phyloP scores from a whole-genome alignment of 2,329 filamentous ascomycete genomes.

The Xylaria sp. region DNA sequence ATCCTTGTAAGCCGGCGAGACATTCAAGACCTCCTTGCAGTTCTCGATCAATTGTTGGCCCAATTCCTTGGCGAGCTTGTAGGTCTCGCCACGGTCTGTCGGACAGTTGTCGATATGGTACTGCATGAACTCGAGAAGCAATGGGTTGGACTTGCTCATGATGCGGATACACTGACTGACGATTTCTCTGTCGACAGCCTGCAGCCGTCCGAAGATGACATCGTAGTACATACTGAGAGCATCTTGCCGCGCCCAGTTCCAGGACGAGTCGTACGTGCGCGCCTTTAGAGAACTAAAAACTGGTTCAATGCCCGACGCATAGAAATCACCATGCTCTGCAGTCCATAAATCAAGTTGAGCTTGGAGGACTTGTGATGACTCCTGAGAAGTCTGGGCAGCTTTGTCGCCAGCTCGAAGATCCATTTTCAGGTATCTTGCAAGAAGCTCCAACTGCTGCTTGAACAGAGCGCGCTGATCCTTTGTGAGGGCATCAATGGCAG shows the following conservation, averaged over 20 bases:
- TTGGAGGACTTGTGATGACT: slow-evolving; percentile 86
- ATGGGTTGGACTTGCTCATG: slow-evolving; percentile 98
- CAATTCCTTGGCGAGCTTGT: slow-evolving; percentile 94
- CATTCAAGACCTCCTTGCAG: slow-evolving; percentile 86
- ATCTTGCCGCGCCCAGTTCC: slow-evolving; percentile 99
- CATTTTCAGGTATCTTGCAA: slow-evolving; percentile 95
- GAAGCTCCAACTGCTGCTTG: slow-evolving; percentile 96
- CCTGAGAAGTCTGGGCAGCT: slow-evolving; percentile 80
- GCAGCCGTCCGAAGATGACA: slow-evolving; percentile 93
- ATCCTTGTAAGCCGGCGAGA: slow-evolving; percentile 92
- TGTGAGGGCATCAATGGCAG: slow-evolving; percentile 92
- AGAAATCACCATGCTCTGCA: slow-evolving; percentile 94
- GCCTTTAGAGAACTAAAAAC: slow-evolving; percentile 93
- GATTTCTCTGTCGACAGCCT: slow-evolving; percentile 94
- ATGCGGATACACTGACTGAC: slow-evolving; percentile 98
- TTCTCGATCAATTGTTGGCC: slow-evolving; percentile 94
- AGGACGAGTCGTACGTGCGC: slow-evolving; percentile 94
- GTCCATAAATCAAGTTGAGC: slow-evolving; percentile 94
- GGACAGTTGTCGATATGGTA: slow-evolving; percentile 99
- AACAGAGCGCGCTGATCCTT: slow-evolving; percentile 95
- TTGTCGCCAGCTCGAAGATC: slow-evolving; percentile 97
- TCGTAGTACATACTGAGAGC: slow-evolving; percentile 99
- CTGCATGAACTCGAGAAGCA: slow-evolving; percentile 97
- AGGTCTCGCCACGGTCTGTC: slow-evolving; percentile 94
- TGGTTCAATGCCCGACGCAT: slow-evolving; percentile 91